Conservation (phyloP, 345 rosid species). For the Lagerstroemia speciosa region DNA sequence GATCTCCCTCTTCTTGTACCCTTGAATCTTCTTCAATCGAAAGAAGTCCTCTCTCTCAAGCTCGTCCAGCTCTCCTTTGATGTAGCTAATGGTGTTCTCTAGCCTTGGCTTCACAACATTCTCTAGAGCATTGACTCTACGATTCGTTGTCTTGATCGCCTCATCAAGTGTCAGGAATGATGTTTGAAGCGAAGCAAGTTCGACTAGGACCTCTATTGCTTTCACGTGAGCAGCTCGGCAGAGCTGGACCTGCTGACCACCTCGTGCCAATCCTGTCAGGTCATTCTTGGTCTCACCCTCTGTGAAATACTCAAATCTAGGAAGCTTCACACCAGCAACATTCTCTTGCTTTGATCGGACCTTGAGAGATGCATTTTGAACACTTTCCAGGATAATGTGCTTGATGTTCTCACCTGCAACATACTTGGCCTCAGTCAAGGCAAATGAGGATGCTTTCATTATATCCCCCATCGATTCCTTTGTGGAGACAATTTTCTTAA, state of each 20-base stretch:
- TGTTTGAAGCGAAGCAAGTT: slow-evolving; percentile 20
- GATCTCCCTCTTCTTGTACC: slow-evolving; percentile 18
- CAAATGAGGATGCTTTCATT: slow-evolving; percentile 18
- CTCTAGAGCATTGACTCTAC: slow-evolving; percentile 20
- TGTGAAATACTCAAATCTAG: slow-evolving; percentile 14
- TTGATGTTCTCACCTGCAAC: slow-evolving; percentile 20
- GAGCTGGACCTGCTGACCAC: slow-evolving; percentile 16
- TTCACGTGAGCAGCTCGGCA: slow-evolving; percentile 18
- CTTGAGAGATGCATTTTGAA: slow-evolving; percentile 14
- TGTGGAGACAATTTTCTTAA: slow-evolving; percentile 18
- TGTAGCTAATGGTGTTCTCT: slow-evolving; percentile 18
- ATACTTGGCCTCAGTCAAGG: slow-evolving; percentile 18
- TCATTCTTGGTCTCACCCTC: slow-evolving; percentile 16
- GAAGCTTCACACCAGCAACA: slow-evolving; percentile 21
- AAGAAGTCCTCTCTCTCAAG: slow-evolving; percentile 21
- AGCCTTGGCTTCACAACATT: slow-evolving; percentile 21
- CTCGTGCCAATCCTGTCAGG: slow-evolving; percentile 19
- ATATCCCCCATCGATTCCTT: slow-evolving; percentile 21
- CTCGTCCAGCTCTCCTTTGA: slow-evolving; percentile 18
- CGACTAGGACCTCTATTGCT: slow-evolving; percentile 17
- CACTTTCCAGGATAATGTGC: slow-evolving; percentile 17
- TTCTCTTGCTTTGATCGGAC: slow-evolving; percentile 17
- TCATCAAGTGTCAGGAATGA: slow-evolving; percentile 18
- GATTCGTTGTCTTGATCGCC: slow-evolving; percentile 19
- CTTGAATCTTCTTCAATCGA: slow-evolving; percentile 21